These are phyloP conservation scores for Calonectria pseudoreteaudii DNA, from an alignment of 2,329 filamentous ascomycete species.

Conservation along the genomic window DNA sequence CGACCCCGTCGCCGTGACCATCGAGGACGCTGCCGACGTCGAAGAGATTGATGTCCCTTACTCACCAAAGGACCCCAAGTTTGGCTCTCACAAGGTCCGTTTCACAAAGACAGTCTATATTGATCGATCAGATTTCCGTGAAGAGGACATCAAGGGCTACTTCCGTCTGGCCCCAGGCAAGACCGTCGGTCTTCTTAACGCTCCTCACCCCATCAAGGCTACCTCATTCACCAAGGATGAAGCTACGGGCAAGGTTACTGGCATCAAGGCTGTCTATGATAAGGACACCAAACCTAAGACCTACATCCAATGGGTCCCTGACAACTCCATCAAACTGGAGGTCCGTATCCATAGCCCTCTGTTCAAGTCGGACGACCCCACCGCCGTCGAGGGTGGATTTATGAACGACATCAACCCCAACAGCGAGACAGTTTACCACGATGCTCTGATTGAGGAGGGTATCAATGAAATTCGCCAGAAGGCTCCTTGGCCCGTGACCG, in stretches of 20 bases:
- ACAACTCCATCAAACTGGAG: conserved; percentile 76
- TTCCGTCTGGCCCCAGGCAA: conserved; percentile 85
- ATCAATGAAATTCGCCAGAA: conserved; percentile 80
- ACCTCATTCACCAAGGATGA: conserved; percentile 77
- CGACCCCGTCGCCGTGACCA: conserved; percentile 84
- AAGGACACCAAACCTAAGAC: conserved; percentile 82
- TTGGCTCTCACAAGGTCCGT: conserved; percentile 69
- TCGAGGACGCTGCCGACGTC: conserved; percentile 76
- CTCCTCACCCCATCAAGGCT: conserved; percentile 77
- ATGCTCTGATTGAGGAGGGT: conserved; percentile 85
- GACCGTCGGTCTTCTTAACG: conserved; percentile 79
- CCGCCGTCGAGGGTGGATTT: conserved; percentile 82
- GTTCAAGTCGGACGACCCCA: conserved; percentile 89
- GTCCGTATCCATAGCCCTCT: conserved; percentile 84
- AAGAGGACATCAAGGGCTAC: conserved; percentile 79
- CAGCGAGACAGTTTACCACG: conserved; percentile 81
- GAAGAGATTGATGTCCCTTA: conserved; percentile 79
- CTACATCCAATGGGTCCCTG: conserved; percentile 89
- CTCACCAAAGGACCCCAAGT: conserved; percentile 80
- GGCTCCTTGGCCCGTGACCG: conserved; percentile 86
- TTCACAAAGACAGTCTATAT: conserved; percentile 88
- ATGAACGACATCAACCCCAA: conserved; percentile 86
- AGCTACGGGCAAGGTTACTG: conserved; percentile 71
- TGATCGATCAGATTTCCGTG: conserved; percentile 83
- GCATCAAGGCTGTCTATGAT: conserved; percentile 73